Evolutionary conservation across 805 yeast species (phyloP), one percentile per base, ranked within the genome.

Genomic region (Suhomyces pyralidae): DNA sequence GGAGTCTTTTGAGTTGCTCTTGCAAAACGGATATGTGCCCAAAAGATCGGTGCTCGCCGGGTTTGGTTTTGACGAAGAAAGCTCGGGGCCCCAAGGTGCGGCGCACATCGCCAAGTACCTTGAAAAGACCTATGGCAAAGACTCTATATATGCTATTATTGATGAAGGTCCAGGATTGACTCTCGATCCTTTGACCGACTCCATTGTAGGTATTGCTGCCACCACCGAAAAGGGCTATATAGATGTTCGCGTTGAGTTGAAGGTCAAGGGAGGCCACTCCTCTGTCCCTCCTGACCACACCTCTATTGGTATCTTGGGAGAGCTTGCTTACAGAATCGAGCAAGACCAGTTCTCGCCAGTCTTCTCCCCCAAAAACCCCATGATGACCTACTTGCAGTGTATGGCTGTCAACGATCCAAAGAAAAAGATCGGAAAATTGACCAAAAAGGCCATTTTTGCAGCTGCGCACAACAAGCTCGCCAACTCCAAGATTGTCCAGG

Each of bases 251-350:
- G 71, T 86, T 42, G 73, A 74, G 3, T 68, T 87, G 40, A 69
- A 70, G 22, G 83, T 88, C 19, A 81, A 83, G 12, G 96, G 96
- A 38, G 96, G 96, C 7, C 96, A 88, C 63, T 83, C 93, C 1
- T 85, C 92, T 7, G 66, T 79, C n/a, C 94, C 96, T 7, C 93
- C 92, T 2, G 85, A 81, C 46, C 94, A 89, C 62, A 88, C 96
- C 5, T 79, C 87, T 2, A 87, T 90, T 68, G 96, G 94, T 10
- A 78, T 89, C 36, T 73, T 85, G 49, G 76, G 90, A 2, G 83
- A 85, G 52, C 71, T 88, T 51, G 74, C 85, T 9, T 66, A 73
- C 8, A 58, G 65, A 15, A 71, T 89, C 40, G 96, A 90, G 65
- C 65, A 67, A 9, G 78, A 81, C 54, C 85, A 84, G 7, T 84